Conservation (phyloP, 164 flowering plant genomes). For the Tetrastigma voinierianum region DNA sequence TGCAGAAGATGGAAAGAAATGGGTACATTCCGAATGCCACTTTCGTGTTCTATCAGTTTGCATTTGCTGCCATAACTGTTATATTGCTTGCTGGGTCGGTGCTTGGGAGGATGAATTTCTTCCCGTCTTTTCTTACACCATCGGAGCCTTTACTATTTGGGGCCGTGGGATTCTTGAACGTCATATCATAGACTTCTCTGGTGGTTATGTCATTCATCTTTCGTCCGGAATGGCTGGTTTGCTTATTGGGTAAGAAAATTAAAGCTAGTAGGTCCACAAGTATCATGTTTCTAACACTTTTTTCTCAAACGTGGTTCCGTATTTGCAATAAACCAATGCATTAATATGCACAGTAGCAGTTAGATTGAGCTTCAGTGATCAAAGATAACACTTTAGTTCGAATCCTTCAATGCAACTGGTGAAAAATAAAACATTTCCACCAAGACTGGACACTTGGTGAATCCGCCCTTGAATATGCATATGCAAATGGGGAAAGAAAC, state of each 20-base stretch:
- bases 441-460: no score
- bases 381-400: no score
- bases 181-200: constrained; percentile 48
- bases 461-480: no score
- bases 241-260: constrained; percentile 54
- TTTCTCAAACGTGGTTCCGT: no score
- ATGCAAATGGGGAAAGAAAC: no score
- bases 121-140: constrained; percentile 45
- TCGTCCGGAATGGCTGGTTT: constrained; percentile 75
- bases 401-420: no score
- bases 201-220: constrained; percentile 69
- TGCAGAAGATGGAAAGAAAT: neutral
- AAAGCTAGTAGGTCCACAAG: no score
- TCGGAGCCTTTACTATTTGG: constrained; percentile 58
- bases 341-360: no score
- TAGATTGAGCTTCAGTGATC: no score
- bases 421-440: no score
- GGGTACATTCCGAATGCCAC: constrained; percentile 30
- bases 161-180: constrained; percentile 33
- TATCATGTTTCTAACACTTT: no score
- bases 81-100: constrained; percentile 63
- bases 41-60: constrained; percentile 44
- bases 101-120: constrained; percentile 75
- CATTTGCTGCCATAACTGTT: constrained; percentile 66
- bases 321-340: no score